These are phyloP conservation scores for Coprinopsis sp. DNA, from an alignment of 768 basidiomycete genomes.

Conservation along the genomic window DNA sequence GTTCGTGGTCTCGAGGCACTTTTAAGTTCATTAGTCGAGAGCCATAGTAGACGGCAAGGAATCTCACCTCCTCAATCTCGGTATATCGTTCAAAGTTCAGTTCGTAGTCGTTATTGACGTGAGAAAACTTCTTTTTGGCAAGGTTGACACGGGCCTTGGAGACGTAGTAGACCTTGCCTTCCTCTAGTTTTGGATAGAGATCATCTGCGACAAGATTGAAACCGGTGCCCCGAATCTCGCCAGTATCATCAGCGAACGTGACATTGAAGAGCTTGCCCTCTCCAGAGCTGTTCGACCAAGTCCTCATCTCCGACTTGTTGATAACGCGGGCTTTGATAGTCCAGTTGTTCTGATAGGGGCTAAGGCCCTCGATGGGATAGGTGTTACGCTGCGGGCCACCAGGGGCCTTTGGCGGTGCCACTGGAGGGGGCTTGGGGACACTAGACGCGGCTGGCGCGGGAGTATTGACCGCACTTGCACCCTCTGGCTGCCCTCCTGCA, in stretches of 20 bases:
- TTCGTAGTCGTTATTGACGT: slow-evolving; percentile 89
- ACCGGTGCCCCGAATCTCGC: slow-evolving; percentile 85
- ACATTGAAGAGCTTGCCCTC: slow-evolving; percentile 95
- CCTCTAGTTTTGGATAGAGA: slow-evolving; percentile 79
- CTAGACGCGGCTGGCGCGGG: slow-evolving; percentile 13
- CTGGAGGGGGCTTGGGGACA: slow-evolving; percentile 12
- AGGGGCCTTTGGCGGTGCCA: slow-evolving; percentile 18
- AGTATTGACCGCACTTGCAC: slow-evolving; percentile 23
- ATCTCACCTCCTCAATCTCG: slow-evolving; percentile 74
- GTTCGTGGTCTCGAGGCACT: slow-evolving; percentile 78
- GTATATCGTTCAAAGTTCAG: slow-evolving; percentile 80
- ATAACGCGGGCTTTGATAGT: slow-evolving; percentile 94
- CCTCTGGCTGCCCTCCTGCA: slow-evolving; percentile 17
- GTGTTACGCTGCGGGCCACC: slow-evolving; percentile 28
- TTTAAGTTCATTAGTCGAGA: slow-evolving; percentile 3
- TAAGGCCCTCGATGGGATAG: slow-evolving; percentile 89
- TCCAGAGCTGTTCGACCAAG: slow-evolving; percentile 85
- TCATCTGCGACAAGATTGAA: slow-evolving; percentile 86
- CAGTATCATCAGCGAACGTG: slow-evolving; percentile 92
- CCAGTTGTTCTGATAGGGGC: slow-evolving; percentile 98
- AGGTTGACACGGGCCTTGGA: slow-evolving; percentile 90
- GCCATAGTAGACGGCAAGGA: background rate
- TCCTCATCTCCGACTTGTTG: slow-evolving; percentile 81
- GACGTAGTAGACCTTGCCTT: slow-evolving; percentile 89
- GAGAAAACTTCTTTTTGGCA: slow-evolving; percentile 95